A percentile compares a stretch with the other conserved stretches of the same genome.
phyloP scores from a whole-genome alignment of 2,329 filamentous ascomycete species.

The Hymenotorrendiella dingleyae region DNA sequence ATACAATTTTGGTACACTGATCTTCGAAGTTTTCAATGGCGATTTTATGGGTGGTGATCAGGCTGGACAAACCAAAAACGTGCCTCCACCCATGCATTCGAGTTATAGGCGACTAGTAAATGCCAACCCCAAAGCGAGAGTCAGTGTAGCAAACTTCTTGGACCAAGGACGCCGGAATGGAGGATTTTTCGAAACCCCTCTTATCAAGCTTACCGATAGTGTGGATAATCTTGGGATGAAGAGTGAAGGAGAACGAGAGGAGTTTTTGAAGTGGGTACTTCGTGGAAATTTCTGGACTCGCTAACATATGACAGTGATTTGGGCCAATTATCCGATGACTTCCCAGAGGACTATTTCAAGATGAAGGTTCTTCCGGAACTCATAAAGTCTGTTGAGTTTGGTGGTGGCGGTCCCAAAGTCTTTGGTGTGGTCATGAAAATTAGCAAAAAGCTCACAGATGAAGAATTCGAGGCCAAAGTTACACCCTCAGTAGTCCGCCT shows the following conservation, averaged over 20 bases:
- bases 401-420: conserved; percentile 88
- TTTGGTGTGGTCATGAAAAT: conserved; percentile 88
- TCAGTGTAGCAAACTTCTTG: conserved; percentile 79
- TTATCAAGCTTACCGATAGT: conserved; percentile 88
- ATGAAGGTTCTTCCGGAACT: conserved; percentile 93
- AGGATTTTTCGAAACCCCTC: conserved; percentile 85
- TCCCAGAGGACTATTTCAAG: conserved; percentile 96
- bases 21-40: conserved; percentile 91
- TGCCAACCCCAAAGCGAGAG: conserved; percentile 79
- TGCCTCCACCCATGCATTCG: conserved; percentile 82
- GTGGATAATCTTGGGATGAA: conserved; percentile 92
- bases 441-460: conserved; percentile 74
- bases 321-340: conserved; percentile 82
- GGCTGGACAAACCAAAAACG: conserved; percentile 75
- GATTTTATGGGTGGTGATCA: conserved; percentile 72
- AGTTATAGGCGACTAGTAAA: conserved; percentile 88
- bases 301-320: conserved; percentile 51
- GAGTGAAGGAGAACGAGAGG: conserved; percentile 73
- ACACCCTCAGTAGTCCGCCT: conserved; percentile 80
- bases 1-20: conserved; percentile 76
- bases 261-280: conserved; percentile 62
- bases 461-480: conserved; percentile 82
- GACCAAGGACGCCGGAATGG: conserved; percentile 79
- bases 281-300: conserved; percentile 20
- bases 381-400: conserved; percentile 98